Percentiles rank a stretch among this genome's conserved stretches.
These are phyloP conservation scores for Balakata baccata DNA, from an alignment of 345 rosid genomes.

Conservation along the genomic window DNA sequence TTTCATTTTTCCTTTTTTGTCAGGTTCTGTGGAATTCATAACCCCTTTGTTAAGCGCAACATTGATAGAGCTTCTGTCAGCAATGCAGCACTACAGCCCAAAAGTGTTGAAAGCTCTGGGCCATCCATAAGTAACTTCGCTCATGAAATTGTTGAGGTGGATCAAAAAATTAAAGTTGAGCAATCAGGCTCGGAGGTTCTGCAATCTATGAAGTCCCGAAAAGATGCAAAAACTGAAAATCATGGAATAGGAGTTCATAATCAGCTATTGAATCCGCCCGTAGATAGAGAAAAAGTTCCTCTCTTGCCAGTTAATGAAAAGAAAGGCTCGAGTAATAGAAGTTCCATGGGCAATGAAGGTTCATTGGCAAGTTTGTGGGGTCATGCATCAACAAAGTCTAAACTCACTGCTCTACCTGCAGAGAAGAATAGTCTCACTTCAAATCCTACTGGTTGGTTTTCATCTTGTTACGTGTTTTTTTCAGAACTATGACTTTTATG, in stretches of 20 bases:
- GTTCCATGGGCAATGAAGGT: conserved; percentile 44
- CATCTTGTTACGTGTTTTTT: conserved; percentile 12
- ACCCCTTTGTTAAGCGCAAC: conserved; percentile 58
- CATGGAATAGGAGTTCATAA: conserved; percentile 28
- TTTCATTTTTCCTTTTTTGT: not conserved
- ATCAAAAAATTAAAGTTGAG: conserved; percentile 39
- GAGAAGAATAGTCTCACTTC: conserved; percentile 23
- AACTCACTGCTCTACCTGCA: conserved; percentile 32
- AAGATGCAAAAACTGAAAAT: conserved; percentile 42
- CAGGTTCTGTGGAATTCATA: conserved; percentile 81
- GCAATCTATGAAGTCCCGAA: conserved; percentile 27
- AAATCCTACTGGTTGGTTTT: conserved; percentile 41
- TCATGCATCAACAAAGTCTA: conserved; percentile 61
- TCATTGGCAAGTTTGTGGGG: conserved; percentile 72
- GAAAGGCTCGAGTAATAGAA: conserved; percentile 47
- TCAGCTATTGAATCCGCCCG: conserved; percentile 35
- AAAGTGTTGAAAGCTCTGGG: conserved; percentile 34
- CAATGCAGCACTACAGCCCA: conserved; percentile 32
- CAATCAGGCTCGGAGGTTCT: conserved; percentile 37
- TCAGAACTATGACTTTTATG: not conserved
- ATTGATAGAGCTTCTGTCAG: conserved; percentile 39
- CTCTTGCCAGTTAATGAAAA: conserved; percentile 32
- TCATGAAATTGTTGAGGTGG: conserved; percentile 23
- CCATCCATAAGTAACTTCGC: conserved; percentile 30
- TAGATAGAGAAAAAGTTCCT: conserved; percentile 43